phyloP scores from a whole-genome alignment of 768 basidiomycete species.

The Tylopilus felleus region DNA sequence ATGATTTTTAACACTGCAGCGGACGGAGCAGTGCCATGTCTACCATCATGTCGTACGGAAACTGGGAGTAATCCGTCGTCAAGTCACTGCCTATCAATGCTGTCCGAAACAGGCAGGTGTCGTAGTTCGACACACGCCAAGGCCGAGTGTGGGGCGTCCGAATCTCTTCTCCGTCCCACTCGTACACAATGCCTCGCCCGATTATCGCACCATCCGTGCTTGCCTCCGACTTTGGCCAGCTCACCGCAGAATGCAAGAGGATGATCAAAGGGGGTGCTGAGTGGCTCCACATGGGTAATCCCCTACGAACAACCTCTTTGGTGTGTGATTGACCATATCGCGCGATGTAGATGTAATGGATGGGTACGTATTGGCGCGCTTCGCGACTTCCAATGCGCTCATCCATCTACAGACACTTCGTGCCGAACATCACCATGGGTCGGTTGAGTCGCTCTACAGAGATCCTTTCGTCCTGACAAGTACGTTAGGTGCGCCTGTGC shows the following conservation, averaged over 20 bases:
- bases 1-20: neutral
- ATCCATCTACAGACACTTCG: conserved; percentile 74
- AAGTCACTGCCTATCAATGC: neutral
- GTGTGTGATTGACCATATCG: conserved; percentile 9
- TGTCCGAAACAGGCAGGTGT: conserved; percentile 25
- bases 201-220: conserved; percentile 98
- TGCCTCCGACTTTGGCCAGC: conserved; percentile 94
- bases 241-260: conserved; percentile 91
- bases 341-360: conserved; percentile 91
- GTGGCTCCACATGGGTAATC: conserved; percentile 95
- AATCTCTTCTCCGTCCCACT: conserved; percentile 7
- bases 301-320: neutral
- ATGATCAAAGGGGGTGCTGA: conserved; percentile 96
- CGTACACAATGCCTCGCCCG: conserved; percentile 65
- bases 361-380: conserved; percentile 53
- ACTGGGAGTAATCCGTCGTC: neutral
- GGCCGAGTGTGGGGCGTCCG: neutral
- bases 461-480: conserved; percentile 11
- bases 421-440: conserved; percentile 99
- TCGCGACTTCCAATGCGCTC: neutral
- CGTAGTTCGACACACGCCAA: conserved; percentile 20
- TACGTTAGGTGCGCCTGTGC: conserved; percentile 74
- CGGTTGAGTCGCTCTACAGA: conserved; percentile 21
- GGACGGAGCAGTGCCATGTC: neutral
- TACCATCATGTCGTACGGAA: neutral